Base-by-base conservation (phyloP, 768 basidiomycete genomes). In the Baorangia bicolor region DNA sequence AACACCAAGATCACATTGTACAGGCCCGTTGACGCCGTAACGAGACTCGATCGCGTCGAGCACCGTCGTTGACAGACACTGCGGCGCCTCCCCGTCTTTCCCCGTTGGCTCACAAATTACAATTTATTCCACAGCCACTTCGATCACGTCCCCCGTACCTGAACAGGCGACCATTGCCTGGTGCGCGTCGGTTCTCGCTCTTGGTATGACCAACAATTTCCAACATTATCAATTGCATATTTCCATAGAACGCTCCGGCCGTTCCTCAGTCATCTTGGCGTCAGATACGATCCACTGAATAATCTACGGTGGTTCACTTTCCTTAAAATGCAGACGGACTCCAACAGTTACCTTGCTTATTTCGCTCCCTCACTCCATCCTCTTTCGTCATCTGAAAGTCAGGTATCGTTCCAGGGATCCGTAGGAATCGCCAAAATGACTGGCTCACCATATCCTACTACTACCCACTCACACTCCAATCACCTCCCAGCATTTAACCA, bases 191-290 rank as follows among this genome's bases (percentile, higher is more conserved):
- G 60, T 58, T 69, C 61, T 60, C 64, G 61, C 55, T 51, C 63
- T 69, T 64, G 67, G 60, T 69, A 72, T 72, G 69, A 69, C 67
- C 67, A 59, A 58, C 59, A 51, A 70, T 70, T 70, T 70, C 69
- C 68, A 70, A 71, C 69, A 61, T 54, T 47, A 53, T 64, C 63
- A 67, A 71, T 72, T 72, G 54, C 69, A 69, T 69, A 69, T 69
- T 66, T 62, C 60, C 21, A 59, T 69, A 66, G 69, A 69, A 61
- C 68, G 68, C 62, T 67, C 68, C 65, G 56, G 67, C 61, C 64
- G 58, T 55, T 53, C 58, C 59, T 53, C 62, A 55, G 53, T 55
- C 59, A 53, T 62, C 61, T 67, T 60, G 62, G 52, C 64, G 48
- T 48, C 57, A 63, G 51, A 58, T 66, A 58, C 66, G 57, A 60